Percentiles rank a stretch among this genome's conserved stretches.
These are phyloP conservation scores for Theobroma grandiflorum DNA, from an alignment of 441 rosid genomes.

Conservation along the genomic window DNA sequence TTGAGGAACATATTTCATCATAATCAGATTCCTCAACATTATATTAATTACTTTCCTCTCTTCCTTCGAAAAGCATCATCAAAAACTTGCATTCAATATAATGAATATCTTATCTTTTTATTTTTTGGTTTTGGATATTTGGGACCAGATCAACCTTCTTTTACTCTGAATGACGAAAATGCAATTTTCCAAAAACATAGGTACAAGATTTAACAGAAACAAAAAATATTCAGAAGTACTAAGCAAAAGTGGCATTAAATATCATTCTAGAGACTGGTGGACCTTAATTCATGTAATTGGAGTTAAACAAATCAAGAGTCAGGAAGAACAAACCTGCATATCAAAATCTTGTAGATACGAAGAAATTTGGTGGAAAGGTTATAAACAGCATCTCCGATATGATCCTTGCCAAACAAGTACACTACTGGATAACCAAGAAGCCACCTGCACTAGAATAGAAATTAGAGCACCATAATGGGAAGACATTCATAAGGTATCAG, in stretches of 20 bases:
- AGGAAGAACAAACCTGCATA: slow-evolving; percentile 61
- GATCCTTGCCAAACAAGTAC: slow-evolving; percentile 85
- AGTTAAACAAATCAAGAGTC: slow-evolving; percentile 5
- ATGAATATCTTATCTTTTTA: slow-evolving; percentile 2
- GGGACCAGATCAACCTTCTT: neutral
- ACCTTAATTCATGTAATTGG: slow-evolving; percentile 11
- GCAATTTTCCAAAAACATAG: slow-evolving; percentile 6
- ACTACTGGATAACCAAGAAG: slow-evolving; percentile 91
- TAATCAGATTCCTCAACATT: neutral
- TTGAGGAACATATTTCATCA: neutral
- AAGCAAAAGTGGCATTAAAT: neutral
- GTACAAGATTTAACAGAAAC: neutral
- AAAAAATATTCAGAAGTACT: slow-evolving; percentile 7
- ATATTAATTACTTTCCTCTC: slow-evolving; percentile 8
- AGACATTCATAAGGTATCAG: neutral
- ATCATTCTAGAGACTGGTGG: slow-evolving; percentile 12
- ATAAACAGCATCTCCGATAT: slow-evolving; percentile 76
- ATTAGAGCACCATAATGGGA: neutral
- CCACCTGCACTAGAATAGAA: slow-evolving; percentile 64
- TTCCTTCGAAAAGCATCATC: neutral
- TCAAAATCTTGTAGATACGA: slow-evolving; percentile 69
- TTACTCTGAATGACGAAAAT: neutral
- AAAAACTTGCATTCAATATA: neutral
- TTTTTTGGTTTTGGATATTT: neutral
- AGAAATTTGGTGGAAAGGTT: slow-evolving; percentile 90